Evolutionary conservation across 176 grass and related monocot species (phyloP), one percentile per base, ranked within the genome.

Genomic region (Dendrocalamus sinicus): DNA sequence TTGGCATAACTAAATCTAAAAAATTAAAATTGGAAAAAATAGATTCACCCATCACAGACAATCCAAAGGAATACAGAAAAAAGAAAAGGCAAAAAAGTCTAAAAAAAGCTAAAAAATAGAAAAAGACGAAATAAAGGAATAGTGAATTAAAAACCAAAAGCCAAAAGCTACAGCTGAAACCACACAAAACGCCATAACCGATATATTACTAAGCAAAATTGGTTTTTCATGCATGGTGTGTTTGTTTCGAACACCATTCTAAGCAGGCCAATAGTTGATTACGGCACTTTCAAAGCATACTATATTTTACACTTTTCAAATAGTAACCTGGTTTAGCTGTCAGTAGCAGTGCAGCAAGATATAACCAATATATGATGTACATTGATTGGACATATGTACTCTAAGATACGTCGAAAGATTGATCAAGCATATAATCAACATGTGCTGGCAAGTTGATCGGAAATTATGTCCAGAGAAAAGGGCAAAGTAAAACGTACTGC

Each of bases 401-500:
- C 15, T 32, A 77, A 76, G 66, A 71, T 52, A 81, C 11, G 19
- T 37, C 15, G 0, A 45, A 54, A 35, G 1, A 14, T 64, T 37
- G 1, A 77, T 53, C 43, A 22, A 19, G 84, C 71, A 54, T 67
- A 4, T 37, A 10, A 37, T 57, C 3, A 45, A 47, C 13, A 81
- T 71, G 41, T 69, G 60, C 20, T 40, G 5, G 3, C 53, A 40
- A 39, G 51, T 41, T 88, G 41, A 45, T 63, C 20, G 66, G 40
- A 70, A 85, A 74, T 69, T 26, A 41, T 52, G 17, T 39, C 47
- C 1, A 24, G 60, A 64, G 5, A 68, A 77, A 26, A 48, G 7
- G 19, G 51, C 77, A 57, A 1, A 60, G 39, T 37, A 62, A 67
- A 83, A 90, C 92, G 84, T 91, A 97, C 95, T 16, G 89, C 95